phyloP scores from a whole-genome alignment of 805 yeast species.

The Metschnikowia proteae region DNA sequence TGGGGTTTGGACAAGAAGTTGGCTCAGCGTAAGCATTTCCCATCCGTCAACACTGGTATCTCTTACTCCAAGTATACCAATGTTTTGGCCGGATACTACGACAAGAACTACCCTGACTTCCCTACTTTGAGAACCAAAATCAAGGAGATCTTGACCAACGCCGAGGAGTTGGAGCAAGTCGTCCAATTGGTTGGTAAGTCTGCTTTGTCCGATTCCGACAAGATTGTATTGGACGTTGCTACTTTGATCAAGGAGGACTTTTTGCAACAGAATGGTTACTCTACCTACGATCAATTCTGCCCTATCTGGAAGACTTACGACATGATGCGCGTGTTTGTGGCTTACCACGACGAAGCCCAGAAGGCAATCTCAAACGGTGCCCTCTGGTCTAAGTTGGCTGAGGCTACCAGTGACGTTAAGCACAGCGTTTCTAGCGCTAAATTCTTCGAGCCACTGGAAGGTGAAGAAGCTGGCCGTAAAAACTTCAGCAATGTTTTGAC shows the following conservation, averaged over 20 bases:
- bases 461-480: conserved; percentile 69
- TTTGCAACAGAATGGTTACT: conserved; percentile 98
- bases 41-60: conserved; percentile 92
- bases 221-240: conserved; percentile 93
- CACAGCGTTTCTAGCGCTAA: conserved; percentile 92
- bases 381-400: conserved; percentile 88
- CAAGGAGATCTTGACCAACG: conserved; percentile 90
- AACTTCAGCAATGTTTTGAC: conserved; percentile 75
- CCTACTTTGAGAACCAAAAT: conserved; percentile 86
- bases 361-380: conserved; percentile 93
- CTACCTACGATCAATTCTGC: conserved; percentile 97
- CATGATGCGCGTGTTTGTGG: conserved; percentile 93
- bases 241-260: conserved; percentile 92
- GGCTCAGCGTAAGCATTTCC: conserved; percentile 99
- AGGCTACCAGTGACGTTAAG: conserved; percentile 85
- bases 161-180: conserved; percentile 98
- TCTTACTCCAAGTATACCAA: conserved; percentile 93
- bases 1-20: conserved; percentile 99
- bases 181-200: conserved; percentile 99
- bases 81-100: conserved; percentile 74
- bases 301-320: conserved; percentile 98
- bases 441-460: conserved; percentile 92
- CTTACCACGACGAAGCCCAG: conserved; percentile 96
- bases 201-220: conserved; percentile 93
- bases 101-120: conserved; percentile 82